These are phyloP conservation scores for Ganoderma resinaceum DNA, from an alignment of 1,284 basidiomycete genomes.

Conservation along the genomic window DNA sequence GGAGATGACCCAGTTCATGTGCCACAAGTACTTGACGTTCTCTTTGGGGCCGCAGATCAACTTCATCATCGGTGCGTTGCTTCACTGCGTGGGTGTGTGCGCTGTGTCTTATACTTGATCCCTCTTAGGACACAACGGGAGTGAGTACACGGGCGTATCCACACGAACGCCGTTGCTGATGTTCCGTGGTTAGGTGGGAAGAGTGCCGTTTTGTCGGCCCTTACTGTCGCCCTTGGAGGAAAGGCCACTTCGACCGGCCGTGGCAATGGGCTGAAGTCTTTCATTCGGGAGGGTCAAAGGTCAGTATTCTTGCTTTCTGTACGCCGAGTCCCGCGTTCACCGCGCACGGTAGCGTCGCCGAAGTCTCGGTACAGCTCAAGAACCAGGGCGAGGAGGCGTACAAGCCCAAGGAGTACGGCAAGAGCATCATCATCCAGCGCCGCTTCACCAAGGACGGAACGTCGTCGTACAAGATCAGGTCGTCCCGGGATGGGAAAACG, in stretches of 20 bases:
- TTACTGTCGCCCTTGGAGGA: conserved; percentile 93
- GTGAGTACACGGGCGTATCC: conserved; percentile 48
- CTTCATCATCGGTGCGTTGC: conserved; percentile 88
- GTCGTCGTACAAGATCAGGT: conserved; percentile 87
- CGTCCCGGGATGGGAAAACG: conserved; percentile 67
- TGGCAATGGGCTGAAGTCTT: conserved; percentile 86
- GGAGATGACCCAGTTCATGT: conserved; percentile 96
- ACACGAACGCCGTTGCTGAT: not conserved
- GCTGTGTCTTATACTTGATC: not conserved
- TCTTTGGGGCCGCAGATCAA: conserved; percentile 92
- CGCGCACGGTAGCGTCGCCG: conserved; percentile 58
- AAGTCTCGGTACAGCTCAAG: conserved; percentile 84
- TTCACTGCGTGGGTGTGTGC: not conserved
- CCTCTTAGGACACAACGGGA: conserved; percentile 76
- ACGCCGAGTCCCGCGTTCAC: not conserved
- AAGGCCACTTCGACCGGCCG: conserved; percentile 91
- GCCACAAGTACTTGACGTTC: conserved; percentile 86
- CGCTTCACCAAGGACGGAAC: conserved; percentile 79
- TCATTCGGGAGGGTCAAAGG: conserved; percentile 88
- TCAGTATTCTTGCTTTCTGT: conserved; percentile 45
- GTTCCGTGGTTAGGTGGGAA: conserved; percentile 77
- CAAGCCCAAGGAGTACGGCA: conserved; percentile 83
- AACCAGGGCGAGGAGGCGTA: conserved; percentile 93
- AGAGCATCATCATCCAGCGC: conserved; percentile 87
- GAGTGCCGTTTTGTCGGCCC: conserved; percentile 92